These are phyloP conservation scores for Bretziella fagacearum DNA, from an alignment of 2,329 filamentous ascomycete genomes.

Conservation along the genomic window DNA sequence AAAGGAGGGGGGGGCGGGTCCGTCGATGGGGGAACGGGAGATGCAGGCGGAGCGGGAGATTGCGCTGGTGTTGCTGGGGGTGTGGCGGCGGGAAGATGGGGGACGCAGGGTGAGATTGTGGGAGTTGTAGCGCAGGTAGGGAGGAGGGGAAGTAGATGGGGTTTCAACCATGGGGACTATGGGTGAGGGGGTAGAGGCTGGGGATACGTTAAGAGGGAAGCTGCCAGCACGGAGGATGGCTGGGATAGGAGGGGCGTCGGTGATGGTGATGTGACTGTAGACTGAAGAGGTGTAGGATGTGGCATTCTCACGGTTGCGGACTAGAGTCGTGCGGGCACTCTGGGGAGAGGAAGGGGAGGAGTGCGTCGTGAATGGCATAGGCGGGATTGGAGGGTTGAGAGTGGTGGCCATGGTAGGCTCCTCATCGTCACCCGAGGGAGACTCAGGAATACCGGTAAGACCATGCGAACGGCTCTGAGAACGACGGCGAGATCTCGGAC, in stretches of 20 bases:
- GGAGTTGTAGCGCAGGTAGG: background rate
- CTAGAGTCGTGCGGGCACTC: background rate
- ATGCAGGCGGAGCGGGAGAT: background rate
- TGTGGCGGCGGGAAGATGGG: background rate
- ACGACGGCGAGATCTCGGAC: background rate
- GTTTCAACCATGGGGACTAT: slow-evolving; percentile 1
- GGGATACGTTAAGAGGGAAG: background rate
- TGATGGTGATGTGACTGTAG: background rate
- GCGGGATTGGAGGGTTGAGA: slow-evolving; percentile 1
- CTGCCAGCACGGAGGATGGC: slow-evolving; percentile 3
- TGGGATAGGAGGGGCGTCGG: slow-evolving; percentile 2
- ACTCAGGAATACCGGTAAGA: slow-evolving; percentile 9
- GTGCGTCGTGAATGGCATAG: slow-evolving; percentile 1
- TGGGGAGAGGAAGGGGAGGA: background rate
- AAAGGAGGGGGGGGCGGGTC: background rate
- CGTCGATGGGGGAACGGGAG: background rate
- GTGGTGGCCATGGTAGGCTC: background rate
- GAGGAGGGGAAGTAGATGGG: background rate
- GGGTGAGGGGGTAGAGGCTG: background rate
- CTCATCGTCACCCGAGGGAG: background rate
- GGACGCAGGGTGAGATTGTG: background rate
- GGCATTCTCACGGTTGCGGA: background rate
- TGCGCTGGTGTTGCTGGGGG: background rate
- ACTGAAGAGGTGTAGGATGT: slow-evolving; percentile 7
- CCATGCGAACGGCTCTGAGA: background rate